Percentiles rank a stretch among this genome's conserved stretches.
These are phyloP conservation scores for Phylloporus sp. DNA, from an alignment of 768 basidiomycete genomes.

Conservation along the genomic window DNA sequence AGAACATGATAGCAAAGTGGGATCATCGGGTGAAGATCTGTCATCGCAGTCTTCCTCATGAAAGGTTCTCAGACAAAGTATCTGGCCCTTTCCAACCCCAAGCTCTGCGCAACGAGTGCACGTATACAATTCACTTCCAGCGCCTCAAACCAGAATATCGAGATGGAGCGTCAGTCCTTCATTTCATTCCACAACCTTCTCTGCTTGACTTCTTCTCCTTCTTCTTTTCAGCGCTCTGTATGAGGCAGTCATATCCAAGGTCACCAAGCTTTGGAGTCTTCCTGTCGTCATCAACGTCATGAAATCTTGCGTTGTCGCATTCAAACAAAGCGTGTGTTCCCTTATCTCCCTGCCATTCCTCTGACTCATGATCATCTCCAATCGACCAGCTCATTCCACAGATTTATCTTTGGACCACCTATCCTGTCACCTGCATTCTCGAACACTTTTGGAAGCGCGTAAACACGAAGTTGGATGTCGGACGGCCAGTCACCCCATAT, in stretches of 20 bases:
- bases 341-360: not conserved
- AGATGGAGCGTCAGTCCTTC: not conserved
- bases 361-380: not conserved
- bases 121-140: not conserved
- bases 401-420: not conserved
- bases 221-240: not conserved
- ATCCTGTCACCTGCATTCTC: too few species aligned
- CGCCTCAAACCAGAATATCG: not conserved
- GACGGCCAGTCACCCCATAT: too few species aligned
- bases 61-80: not conserved
- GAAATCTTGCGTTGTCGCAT: not conserved
- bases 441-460: too few species aligned
- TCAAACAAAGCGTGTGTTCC: not conserved
- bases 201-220: too few species aligned
- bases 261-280: not conserved
- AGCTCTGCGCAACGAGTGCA: not conserved
- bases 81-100: not conserved
- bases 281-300: not conserved
- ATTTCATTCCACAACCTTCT: too few species aligned
- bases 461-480: too few species aligned
- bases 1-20: not conserved
- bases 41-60: not conserved
- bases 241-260: not conserved
- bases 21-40: not conserved
- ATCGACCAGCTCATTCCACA: not conserved